phyloP scores from a whole-genome alignment of 768 basidiomycete genomes.

The Exidia glandulosa region DNA sequence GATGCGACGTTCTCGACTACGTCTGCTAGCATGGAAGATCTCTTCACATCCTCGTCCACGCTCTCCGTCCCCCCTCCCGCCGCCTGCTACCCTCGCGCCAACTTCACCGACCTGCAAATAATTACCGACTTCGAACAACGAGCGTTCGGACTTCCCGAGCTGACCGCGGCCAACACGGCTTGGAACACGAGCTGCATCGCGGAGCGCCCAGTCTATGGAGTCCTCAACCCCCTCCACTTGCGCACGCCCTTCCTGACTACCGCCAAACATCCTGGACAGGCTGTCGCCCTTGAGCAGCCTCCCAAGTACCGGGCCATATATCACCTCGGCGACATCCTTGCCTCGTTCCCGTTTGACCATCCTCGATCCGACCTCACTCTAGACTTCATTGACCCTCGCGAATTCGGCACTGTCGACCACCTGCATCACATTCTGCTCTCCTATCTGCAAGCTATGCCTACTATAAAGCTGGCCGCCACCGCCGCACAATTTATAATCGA shows the following conservation, averaged over 20 bases:
- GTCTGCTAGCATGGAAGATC: constrained; percentile 20
- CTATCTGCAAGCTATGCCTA: constrained; percentile 42
- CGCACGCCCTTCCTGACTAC: constrained; percentile 47
- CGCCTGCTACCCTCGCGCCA: constrained; percentile 48
- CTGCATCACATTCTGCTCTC: constrained; percentile 47
- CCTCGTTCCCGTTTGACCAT: constrained; percentile 31
- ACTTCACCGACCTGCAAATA: constrained; percentile 25
- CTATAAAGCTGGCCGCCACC: constrained; percentile 32
- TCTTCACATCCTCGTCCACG: constrained; percentile 32
- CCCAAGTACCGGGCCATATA: constrained; percentile 38
- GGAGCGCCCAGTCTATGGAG: constrained; percentile 51
- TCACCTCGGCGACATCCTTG: constrained; percentile 40
- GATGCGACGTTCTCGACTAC: constrained; percentile 33
- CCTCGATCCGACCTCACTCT: constrained; percentile 19
- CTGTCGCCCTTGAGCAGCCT: constrained; percentile 38
- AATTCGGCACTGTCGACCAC: constrained; percentile 44
- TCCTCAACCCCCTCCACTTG: constrained; percentile 44
- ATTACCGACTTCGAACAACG: constrained; percentile 38
- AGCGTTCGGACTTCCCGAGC: constrained; percentile 38
- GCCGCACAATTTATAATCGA: constrained; percentile 35
- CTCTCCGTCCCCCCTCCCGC: constrained; percentile 47
- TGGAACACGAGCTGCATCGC: constrained; percentile 45
- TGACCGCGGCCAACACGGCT: constrained; percentile 16
- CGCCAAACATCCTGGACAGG: constrained; percentile 15
- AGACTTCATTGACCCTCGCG: constrained; percentile 33